Conservation (phyloP, 345 rosid genomes). For the Syzygium jambos region DNA sequence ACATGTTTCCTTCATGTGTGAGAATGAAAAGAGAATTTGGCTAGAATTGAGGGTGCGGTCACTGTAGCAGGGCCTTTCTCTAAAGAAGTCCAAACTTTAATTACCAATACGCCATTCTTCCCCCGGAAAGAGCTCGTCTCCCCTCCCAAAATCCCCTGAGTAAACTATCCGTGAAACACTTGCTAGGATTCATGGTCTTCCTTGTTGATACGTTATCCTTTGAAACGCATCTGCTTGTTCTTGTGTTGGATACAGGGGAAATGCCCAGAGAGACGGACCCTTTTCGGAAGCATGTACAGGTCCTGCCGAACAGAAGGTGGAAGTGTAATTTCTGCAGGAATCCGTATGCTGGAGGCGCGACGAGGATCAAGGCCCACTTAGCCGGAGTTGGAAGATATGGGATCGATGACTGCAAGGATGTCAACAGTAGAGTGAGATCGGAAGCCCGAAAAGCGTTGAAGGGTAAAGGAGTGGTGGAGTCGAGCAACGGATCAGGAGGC, state of each 20-base stretch:
- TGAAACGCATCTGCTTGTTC: constrained; percentile 22
- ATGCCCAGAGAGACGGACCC: constrained; percentile 9
- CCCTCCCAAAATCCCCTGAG: too few species aligned
- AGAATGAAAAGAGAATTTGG: too few species aligned
- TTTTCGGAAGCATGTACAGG: neutral
- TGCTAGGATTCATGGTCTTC: too few species aligned
- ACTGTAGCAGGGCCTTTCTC: too few species aligned
- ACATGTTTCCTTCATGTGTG: too few species aligned
- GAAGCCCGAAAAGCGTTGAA: neutral
- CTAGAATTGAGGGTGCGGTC: too few species aligned
- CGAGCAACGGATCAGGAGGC: neutral
- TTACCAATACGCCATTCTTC: too few species aligned
- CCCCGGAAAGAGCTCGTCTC: too few species aligned
- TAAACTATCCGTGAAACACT: too few species aligned
- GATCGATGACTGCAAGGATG: neutral
- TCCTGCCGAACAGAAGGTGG: neutral
- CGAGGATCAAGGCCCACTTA: neutral
- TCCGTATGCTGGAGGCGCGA: neutral
- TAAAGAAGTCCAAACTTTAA: too few species aligned
- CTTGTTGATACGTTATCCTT: too few species aligned
- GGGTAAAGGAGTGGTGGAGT: neutral
- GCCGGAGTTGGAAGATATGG: neutral
- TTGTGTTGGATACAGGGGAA: constrained; percentile 28
- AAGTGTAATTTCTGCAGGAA: neutral
- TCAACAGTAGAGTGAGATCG: too few species aligned